These are phyloP conservation scores for Thermothelomyces thermophilus DNA, from an alignment of 2,329 filamentous ascomycete genomes.

Conservation along the genomic window DNA sequence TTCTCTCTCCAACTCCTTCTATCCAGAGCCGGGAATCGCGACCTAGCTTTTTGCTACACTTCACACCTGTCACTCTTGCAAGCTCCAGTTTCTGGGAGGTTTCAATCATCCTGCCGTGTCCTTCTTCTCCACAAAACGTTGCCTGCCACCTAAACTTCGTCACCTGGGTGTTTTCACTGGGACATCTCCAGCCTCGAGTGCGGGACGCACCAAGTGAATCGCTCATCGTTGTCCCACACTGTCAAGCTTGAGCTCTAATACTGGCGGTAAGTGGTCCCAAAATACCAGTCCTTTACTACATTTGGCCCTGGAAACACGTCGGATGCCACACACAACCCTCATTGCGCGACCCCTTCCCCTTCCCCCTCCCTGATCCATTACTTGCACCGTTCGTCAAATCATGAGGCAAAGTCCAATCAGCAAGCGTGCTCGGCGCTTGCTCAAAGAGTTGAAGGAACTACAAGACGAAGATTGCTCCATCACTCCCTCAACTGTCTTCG, in stretches of 20 bases:
- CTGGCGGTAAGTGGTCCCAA: background rate
- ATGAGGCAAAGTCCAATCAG: conserved; percentile 6
- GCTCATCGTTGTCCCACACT: no score
- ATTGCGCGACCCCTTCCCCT: background rate
- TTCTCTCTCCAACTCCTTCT: conserved; percentile 8
- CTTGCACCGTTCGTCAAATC: background rate
- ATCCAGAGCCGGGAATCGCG: conserved; percentile 8
- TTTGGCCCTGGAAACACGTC: background rate
- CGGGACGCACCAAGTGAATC: no score
- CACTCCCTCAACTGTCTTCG: conserved; percentile 14
- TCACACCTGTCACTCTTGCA: conserved; percentile 8
- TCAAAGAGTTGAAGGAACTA: conserved; percentile 12
- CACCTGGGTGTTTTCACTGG: no score
- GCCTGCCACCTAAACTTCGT: background rate
- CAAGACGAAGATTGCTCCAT: conserved; percentile 13
- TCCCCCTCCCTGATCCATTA: background rate
- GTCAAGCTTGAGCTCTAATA: no score
- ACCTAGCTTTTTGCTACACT: conserved; percentile 6
- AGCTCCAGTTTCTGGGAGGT: conserved; percentile 13
- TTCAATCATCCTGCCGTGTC: background rate
- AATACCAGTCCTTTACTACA: background rate
- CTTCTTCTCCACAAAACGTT: background rate
- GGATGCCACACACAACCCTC: background rate
- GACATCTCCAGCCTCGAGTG: no score
- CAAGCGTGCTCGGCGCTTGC: conserved; percentile 12